A percentile compares a stretch with the other conserved stretches of the same genome.
These are phyloP conservation scores for Microbotryum scabiosae DNA, from an alignment of 1,284 basidiomycete species.

Conservation along the genomic window DNA sequence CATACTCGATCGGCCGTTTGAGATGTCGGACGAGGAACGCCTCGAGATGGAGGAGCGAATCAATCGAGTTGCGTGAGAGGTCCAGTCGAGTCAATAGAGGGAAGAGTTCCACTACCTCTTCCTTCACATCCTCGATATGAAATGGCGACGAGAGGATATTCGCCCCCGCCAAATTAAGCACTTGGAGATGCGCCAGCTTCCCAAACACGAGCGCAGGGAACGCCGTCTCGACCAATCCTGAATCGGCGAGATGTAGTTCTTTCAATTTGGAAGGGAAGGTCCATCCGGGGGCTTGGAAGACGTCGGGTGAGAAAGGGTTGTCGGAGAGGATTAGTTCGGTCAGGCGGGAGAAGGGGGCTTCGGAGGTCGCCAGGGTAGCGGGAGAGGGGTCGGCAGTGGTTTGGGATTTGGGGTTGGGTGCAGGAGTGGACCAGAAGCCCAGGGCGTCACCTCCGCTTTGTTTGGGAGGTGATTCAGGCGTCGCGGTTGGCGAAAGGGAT, in stretches of 20 bases:
- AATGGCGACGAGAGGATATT: constrained; percentile 4
- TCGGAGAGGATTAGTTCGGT: constrained; percentile 2
- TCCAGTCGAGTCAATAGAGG: constrained; percentile 6
- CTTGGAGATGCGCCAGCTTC: background rate
- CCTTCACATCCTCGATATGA: background rate
- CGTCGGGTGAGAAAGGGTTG: constrained; percentile 6
- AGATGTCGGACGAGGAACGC: constrained; percentile 6
- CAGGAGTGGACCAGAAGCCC: constrained; percentile 5
- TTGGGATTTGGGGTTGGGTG: background rate
- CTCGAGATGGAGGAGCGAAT: constrained; percentile 16
- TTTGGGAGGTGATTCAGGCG: constrained; percentile 7
- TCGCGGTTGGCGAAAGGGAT: constrained; percentile 11
- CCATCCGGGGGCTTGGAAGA: background rate
- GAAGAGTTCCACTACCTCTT: background rate
- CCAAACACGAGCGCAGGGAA: constrained; percentile 6
- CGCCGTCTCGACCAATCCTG: constrained; percentile 4
- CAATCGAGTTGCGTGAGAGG: constrained; percentile 17
- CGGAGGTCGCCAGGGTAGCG: too few species aligned
- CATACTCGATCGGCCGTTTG: constrained; percentile 10
- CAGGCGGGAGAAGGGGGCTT: constrained; percentile 8
- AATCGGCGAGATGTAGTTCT: constrained; percentile 12
- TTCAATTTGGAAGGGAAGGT: constrained; percentile 10
- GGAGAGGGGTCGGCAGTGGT: background rate
- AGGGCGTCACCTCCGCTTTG: background rate
- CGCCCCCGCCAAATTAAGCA: constrained; percentile 12